These are phyloP conservation scores for Kregervanrija delftensis DNA, from an alignment of 805 yeast species.

Conservation along the genomic window DNA sequence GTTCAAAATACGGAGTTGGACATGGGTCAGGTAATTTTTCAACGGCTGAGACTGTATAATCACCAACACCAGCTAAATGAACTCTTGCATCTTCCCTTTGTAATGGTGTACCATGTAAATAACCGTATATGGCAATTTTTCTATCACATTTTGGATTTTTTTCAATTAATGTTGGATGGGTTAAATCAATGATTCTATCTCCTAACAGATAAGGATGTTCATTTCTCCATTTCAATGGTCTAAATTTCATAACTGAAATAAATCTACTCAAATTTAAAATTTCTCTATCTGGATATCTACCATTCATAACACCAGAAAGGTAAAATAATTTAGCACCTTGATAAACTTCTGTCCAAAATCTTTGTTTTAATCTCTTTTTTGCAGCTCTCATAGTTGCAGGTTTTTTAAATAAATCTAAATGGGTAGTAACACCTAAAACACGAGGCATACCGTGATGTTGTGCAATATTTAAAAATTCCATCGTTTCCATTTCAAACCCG, in stretches of 20 bases:
- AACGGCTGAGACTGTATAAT: conserved; percentile 62
- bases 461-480: conserved; percentile 94
- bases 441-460: conserved; percentile 99
- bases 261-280: conserved; percentile 86
- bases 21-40: conserved; percentile 98
- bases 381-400: conserved; percentile 86
- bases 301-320: conserved; percentile 91
- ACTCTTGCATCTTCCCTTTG: conserved; percentile 62
- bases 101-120: conserved; percentile 88
- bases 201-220: conserved; percentile 93
- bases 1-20: conserved; percentile 92
- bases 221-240: conserved; percentile 99
- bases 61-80: conserved; percentile 96
- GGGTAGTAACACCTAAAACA: conserved; percentile 91
- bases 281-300: conserved; percentile 96
- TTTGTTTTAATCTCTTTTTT: conserved; percentile 82
- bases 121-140: conserved; percentile 87
- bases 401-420: conserved; percentile 86
- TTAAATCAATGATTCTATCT: conserved; percentile 84
- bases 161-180: conserved; percentile 82
- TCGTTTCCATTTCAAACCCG: conserved; percentile 99
- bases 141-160: conserved; percentile 80
- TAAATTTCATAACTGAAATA: conserved; percentile 93
- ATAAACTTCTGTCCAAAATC: conserved; percentile 99
- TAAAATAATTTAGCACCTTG: conserved; percentile 96